A percentile compares a stretch with the other conserved stretches of the same genome.
Conservation (phyloP, 2,329 filamentous ascomycete species). For the Venturia aucupariae region DNA sequence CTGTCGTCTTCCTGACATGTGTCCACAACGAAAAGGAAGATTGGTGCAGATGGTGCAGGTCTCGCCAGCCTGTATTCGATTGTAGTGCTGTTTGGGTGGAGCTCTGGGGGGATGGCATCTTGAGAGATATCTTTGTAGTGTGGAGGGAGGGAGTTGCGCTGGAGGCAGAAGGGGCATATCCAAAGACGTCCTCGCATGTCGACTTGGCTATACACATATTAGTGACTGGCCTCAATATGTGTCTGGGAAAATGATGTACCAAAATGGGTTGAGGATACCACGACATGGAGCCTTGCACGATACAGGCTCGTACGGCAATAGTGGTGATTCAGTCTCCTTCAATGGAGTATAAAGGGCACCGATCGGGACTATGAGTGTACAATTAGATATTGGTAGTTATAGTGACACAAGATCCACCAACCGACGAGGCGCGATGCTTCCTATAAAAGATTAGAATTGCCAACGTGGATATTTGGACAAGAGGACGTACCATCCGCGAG, state of each 20-base stretch:
- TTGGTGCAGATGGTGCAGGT: constrained; percentile 75
- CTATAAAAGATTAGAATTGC: constrained; percentile 35
- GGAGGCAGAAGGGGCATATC: constrained; percentile 84
- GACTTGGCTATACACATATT: constrained; percentile 53
- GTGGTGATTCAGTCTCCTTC: constrained; percentile 81
- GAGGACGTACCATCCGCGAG: constrained; percentile 67
- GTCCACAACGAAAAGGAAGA: constrained; percentile 81
- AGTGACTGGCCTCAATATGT: constrained; percentile 17
- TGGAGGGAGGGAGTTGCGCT: constrained; percentile 69
- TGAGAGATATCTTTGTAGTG: constrained; percentile 87
- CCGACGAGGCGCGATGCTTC: constrained; percentile 83
- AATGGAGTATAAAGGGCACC: constrained; percentile 91
- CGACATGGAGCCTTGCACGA: constrained; percentile 94
- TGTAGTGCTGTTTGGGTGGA: constrained; percentile 76
- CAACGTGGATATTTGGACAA: constrained; percentile 15
- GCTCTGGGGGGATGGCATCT: constrained; percentile 72
- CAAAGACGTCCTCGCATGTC: constrained; percentile 75
- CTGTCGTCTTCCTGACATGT: constrained; percentile 85
- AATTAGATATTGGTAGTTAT: constrained; percentile 15
- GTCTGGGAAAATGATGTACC: constrained; percentile 46
- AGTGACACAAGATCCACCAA: constrained; percentile 18
- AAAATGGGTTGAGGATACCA: constrained; percentile 93
- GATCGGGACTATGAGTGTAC: constrained; percentile 59
- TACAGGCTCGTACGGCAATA: constrained; percentile 92
- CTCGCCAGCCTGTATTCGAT: constrained; percentile 78